Percentiles rank a stretch among this genome's conserved stretches.
These are phyloP conservation scores for Ustanciosporium gigantosporum DNA, from an alignment of 1,284 basidiomycete species.

Conservation along the genomic window DNA sequence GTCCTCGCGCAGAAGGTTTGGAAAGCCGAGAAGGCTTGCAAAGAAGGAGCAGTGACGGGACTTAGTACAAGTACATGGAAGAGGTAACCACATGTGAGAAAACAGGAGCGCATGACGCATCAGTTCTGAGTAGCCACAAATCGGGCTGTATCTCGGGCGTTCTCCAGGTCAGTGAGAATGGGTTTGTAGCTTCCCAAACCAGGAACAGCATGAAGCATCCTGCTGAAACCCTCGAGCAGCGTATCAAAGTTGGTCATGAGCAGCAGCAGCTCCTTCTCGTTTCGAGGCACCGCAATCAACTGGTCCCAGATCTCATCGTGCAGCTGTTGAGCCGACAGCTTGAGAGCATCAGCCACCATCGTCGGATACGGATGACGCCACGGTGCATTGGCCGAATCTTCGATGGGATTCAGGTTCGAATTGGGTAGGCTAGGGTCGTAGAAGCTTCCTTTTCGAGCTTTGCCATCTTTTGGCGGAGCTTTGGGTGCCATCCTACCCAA, in stretches of 20 bases:
- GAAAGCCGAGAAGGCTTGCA: too few relatives aligned
- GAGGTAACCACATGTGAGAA: too few relatives aligned
- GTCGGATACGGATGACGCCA: constrained; percentile 39
- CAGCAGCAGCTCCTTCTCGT: constrained; percentile 14
- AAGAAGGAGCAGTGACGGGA: too few relatives aligned
- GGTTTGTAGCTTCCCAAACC: constrained; percentile 22
- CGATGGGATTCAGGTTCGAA: constrained; percentile 13
- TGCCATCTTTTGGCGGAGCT: constrained; percentile 6
- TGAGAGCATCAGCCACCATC: constrained; percentile 29
- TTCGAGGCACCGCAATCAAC: constrained; percentile 18
- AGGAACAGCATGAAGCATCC: constrained; percentile 31
- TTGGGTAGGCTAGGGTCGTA: constrained; percentile 2
- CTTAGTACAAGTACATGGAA: too few relatives aligned
- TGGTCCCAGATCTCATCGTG: constrained; percentile 41
- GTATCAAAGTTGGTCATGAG: constrained; percentile 24
- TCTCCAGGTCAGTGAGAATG: constrained; percentile 16
- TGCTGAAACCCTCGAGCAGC: constrained; percentile 19
- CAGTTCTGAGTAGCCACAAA: constrained; percentile 29
- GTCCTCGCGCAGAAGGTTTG: too few relatives aligned
- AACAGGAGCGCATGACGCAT: too few relatives aligned
- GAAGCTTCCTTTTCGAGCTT: constrained; percentile 13
- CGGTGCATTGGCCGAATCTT: constrained; percentile 28
- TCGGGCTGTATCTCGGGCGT: constrained; percentile 24
- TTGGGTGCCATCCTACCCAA: constrained; percentile 4
- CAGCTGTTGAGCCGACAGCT: constrained; percentile 16